Percentiles rank a stretch among this genome's conserved stretches.
These are phyloP conservation scores for Chalara sp. DNA, from an alignment of 2,329 filamentous ascomycete genomes.

Conservation along the genomic window DNA sequence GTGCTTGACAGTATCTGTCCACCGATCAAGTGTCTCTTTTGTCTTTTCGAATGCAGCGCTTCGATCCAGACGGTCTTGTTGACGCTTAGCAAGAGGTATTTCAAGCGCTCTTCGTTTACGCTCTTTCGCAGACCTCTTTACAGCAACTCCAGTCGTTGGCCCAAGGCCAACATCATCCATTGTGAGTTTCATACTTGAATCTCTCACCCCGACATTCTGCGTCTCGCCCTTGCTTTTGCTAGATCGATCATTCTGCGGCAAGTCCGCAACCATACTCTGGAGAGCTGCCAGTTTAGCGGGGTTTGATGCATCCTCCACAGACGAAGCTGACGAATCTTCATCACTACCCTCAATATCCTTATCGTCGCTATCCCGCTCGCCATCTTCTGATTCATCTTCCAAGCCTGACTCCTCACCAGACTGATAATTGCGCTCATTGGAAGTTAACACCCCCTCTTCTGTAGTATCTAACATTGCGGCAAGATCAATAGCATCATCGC, in stretches of 20 bases:
- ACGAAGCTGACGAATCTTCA: slow-evolving; percentile 45
- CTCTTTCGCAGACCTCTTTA: slow-evolving; percentile 71
- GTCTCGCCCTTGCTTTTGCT: slow-evolving; percentile 34
- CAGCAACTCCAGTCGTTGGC: slow-evolving; percentile 63
- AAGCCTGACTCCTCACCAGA: slow-evolving; percentile 29
- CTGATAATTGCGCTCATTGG: slow-evolving; percentile 31
- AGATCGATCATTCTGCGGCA: slow-evolving; percentile 34
- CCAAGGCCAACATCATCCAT: slow-evolving; percentile 68
- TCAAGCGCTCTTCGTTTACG: slow-evolving; percentile 62
- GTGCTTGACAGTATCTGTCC: slow-evolving; percentile 91
- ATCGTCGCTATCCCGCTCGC: slow-evolving; percentile 38
- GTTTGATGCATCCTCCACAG: slow-evolving; percentile 36
- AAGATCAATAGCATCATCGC: slow-evolving; percentile 35
- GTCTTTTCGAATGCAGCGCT: slow-evolving; percentile 81
- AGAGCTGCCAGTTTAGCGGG: slow-evolving; percentile 53
- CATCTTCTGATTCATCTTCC: slow-evolving; percentile 36
- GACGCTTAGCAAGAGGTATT: slow-evolving; percentile 75
- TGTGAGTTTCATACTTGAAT: slow-evolving; percentile 42
- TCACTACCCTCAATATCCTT: slow-evolving; percentile 40
- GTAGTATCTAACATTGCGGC: slow-evolving; percentile 25
- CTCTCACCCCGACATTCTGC: neutral
- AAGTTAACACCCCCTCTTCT: slow-evolving; percentile 68
- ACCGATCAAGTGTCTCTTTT: slow-evolving; percentile 82
- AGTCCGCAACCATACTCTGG: slow-evolving; percentile 61
- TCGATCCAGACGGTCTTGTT: slow-evolving; percentile 81